phyloP scores from a whole-genome alignment of 2,329 filamentous ascomycete genomes.

The Coniosporium tulheliwenetii region DNA sequence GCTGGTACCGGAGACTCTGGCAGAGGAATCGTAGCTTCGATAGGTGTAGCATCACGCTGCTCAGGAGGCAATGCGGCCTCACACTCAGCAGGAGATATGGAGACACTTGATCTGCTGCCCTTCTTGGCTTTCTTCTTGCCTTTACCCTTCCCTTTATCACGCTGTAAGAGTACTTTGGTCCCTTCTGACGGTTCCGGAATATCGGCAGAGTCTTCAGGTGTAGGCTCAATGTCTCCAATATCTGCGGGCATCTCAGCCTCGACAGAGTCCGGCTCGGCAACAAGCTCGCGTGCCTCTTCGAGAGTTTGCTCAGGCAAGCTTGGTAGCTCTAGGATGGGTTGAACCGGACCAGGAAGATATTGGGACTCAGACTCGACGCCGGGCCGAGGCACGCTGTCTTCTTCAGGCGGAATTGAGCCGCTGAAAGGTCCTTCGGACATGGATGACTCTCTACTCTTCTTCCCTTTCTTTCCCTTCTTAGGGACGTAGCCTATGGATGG shows the following conservation, averaged over 20 bases:
- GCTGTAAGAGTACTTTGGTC: neutral
- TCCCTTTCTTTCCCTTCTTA: constrained; percentile 1
- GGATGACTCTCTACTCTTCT: neutral
- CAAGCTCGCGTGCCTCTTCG: neutral
- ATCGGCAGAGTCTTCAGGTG: neutral
- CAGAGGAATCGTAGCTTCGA: no score
- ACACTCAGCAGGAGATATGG: no score
- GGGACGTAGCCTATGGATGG: neutral
- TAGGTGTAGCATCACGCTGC: no score
- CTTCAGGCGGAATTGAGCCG: neutral
- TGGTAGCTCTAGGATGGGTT: neutral
- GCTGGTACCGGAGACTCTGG: no score
- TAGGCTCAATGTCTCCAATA: neutral
- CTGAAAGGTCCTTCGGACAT: neutral
- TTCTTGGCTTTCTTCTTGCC: constrained; percentile 2
- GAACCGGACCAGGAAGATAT: neutral
- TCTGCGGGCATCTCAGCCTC: neutral
- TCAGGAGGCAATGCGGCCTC: no score
- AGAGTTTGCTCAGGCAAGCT: neutral
- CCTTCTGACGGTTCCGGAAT: neutral
- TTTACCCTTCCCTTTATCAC: constrained; percentile 8
- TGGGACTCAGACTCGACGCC: neutral
- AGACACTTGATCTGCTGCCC: no score
- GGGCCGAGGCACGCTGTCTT: neutral
- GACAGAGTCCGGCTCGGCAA: neutral